Evolutionary conservation across 2,329 filamentous ascomycete species (phyloP), one percentile per base, ranked within the genome.

Genomic region (Zymoseptoria crescenta): DNA sequence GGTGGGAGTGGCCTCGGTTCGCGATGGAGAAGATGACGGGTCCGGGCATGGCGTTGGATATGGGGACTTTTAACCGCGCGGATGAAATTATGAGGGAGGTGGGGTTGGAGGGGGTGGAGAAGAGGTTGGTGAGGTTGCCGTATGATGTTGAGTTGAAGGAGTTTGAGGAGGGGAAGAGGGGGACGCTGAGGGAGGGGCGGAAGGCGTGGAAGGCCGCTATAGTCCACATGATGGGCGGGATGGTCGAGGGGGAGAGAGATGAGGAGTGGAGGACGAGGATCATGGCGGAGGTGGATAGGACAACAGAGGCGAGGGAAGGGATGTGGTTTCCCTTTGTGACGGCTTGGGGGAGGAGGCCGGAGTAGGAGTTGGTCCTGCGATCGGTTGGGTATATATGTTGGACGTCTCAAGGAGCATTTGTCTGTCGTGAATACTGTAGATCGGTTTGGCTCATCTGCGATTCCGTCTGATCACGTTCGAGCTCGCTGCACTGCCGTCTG

Each of bases 1-100:
- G 41, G 9, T 61, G 56, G 56, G n/a, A 52, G 21, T 61, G 59
- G 59, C n/a, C 45, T 4, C 30, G 45, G 8, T 52, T 27, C 10
- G 19, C 19, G 2, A 8, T 24, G 6, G 24, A 52, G 24, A 52
- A 52, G 8, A 28, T 24, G 35, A 41, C 35, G 9, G 35, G 10
- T 41, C 10, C 35, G 50, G 28, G 29, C 9, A 27, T 51, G 50
- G 50, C 24, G 1, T 52, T 52, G 50, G 50, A 52, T 8, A 24
- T 52, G 19, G 19, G 35, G 35, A 41, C 19, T 8, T 52, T 52
- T 21, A n/a, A 28, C 20, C 16, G 28, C 8, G 50, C 50, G 16
- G 50, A 52, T 16, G 50, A n/a, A 2, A 28, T 52, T n/a, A 27
- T 52, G 50, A 52, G 10, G 24, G 50, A 16, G 20, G 6, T 24